Evolutionary conservation across 805 yeast genomes (phyloP).

Genomic region (Saturnispora diversa): DNA sequence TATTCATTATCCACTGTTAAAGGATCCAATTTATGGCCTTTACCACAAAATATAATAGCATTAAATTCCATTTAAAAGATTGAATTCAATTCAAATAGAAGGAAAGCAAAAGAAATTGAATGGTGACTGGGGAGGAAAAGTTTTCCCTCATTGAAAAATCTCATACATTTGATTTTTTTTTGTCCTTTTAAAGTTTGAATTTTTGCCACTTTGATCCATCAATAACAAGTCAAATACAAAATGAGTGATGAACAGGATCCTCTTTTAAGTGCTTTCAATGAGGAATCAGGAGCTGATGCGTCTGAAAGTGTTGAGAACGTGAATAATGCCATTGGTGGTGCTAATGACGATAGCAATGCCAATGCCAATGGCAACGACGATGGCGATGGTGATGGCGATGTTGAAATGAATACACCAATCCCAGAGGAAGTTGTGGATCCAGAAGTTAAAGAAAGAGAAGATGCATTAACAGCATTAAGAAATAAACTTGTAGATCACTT

Average conservation of each 20-base stretch:
- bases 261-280: constrained; percentile 58
- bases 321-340: too few species aligned
- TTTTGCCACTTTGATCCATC: constrained; percentile 4
- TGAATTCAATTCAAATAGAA: too few species aligned
- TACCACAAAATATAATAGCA: constrained; percentile 85
- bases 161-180: neutral
- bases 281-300: constrained; percentile 23
- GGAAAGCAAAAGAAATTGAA: too few species aligned
- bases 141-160: neutral
- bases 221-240: neutral
- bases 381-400: constrained; percentile 5
- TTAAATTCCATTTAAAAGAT: constrained; percentile 81
- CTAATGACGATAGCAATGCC: too few species aligned
- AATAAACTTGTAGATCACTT: constrained; percentile 86
- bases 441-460: constrained; percentile 40
- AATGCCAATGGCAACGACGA: constrained; percentile 4
- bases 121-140: neutral
- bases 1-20: constrained; percentile 53
- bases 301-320: too few species aligned
- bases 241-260: constrained; percentile 57
- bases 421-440: constrained; percentile 14
- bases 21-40: constrained; percentile 66
- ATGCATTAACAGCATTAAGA: constrained; percentile 71
- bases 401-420: constrained; percentile 11
- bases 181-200: neutral